Base-by-base conservation (phyloP, 2,329 filamentous ascomycete species). In the Stachybotrys echinatus region DNA sequence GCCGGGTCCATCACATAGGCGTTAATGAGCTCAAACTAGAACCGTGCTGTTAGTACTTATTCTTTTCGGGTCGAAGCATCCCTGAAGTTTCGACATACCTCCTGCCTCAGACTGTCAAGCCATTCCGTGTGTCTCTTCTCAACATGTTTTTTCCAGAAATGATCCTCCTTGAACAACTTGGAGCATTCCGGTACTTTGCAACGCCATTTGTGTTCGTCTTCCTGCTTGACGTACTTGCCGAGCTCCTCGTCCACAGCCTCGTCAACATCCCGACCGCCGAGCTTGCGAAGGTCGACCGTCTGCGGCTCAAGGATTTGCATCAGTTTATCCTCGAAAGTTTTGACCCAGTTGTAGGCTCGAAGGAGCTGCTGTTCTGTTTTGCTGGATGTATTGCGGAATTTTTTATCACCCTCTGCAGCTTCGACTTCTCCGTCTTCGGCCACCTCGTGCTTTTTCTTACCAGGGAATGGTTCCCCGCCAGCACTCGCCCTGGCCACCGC, bases 131-230 rank as follows among this genome's bases (percentile, higher is more conserved):
- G 94, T 51, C 95, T 85, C 74, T 99, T 99, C 71, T 97, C 92
- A 17, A 97, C 86, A 62, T 99, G 94, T 75, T 99, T 99, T 62
- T 85, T 86, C 92, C 95, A 99, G 67, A 99, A 99, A 60, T 92
- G 84, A 42, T 95, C 88, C 51, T 94, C 94, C 69, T 97, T 97
- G 79, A 99, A 99, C 7, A 99, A 75, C 70, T 99, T 99, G 12
- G 88, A 87, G 70, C 94, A 99, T 38, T 96, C 92, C 2, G 92
- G 92, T 4, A 95, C 92, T 68, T 94, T 95, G 79, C 94, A 99
- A 53, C 95, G 84, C 77, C 87, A 99, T 66, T 97, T 97, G 61
- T 92, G 87, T 67, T 96, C 92, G 60, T 99, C 95, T 67, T 99
- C 94, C 69, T 97, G 92, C 73, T 96, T 96, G 55, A 97, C 89